Evolutionary conservation across 805 yeast genomes (phyloP), one percentile per base, ranked within the genome.

Genomic region (Lipomyces sp.): DNA sequence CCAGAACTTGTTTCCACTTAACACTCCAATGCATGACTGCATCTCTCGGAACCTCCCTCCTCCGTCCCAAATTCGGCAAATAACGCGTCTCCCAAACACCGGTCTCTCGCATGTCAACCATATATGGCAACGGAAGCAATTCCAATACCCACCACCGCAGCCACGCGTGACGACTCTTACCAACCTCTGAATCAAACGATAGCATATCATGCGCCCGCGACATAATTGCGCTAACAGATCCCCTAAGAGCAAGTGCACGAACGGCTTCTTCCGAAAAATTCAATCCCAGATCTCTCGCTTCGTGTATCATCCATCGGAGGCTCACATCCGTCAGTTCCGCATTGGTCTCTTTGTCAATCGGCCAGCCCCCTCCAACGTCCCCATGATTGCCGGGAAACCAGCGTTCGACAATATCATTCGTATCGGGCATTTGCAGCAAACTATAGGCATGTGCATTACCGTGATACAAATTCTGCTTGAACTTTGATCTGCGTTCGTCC

Each of bases 361-460:
- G 74, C 88, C 89, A 87, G 0, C 89, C 89, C 2, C 91, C 91
- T 1, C 92, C 92, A 71, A 85, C 77, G 75, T 88, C 91, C 8
- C 88, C 80, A 75, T 88, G 92, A 72, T 85, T 1, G 91, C 92
- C 0, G 89, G 85, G 24, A 71, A 88, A 88, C 88, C 88, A 88
- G 53, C 84, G 73, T 71, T 88, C 91, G 15, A 82, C 73, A 42
- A 83, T 71, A 69, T 82, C 84, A 7, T 72, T 54, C 13, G 58
- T 50, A 18, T 58, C 53, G 15, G 48, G 48, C 48, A 15, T 42
- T 42, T 42, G 48, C 15, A 18, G 24, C 35, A 18, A 50, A 15
- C 32, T 15, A 50, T n/a, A 45, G 6, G 56, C 32, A 29, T 45
- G 39, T 15, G 42, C 32, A 37, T 35, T 37, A 13, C 18, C n/a